phyloP scores from a whole-genome alignment of 805 yeast species.

The Spathaspora passalidarum region DNA sequence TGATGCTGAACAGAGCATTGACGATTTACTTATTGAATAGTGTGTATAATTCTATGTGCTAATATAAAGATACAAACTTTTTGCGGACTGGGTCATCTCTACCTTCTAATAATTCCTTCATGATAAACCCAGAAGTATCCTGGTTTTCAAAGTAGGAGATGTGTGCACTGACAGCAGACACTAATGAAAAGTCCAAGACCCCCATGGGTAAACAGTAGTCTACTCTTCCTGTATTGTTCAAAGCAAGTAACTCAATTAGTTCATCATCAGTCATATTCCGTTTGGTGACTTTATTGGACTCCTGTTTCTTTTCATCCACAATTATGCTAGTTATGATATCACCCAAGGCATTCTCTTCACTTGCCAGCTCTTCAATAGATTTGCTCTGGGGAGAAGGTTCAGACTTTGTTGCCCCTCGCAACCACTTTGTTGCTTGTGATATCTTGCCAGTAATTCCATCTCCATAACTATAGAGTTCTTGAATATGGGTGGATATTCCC shows the following conservation, averaged over 20 bases:
- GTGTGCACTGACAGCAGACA: conserved; percentile 85
- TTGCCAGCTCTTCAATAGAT: conserved; percentile 9
- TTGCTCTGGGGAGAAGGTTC: conserved; percentile 5
- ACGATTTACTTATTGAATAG: conserved; percentile 53
- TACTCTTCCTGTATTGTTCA: conserved; percentile 74
- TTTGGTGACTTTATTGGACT: conserved; percentile 15
- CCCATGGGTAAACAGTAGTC: conserved; percentile 82
- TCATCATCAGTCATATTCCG: conserved; percentile 25
- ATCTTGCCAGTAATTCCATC: conserved; percentile 36
- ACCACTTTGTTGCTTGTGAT: conserved; percentile 38
- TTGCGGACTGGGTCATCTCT: conserved; percentile 20
- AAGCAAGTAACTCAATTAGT: conserved; percentile 33
- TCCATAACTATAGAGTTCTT: conserved; percentile 37
- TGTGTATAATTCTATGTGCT: neutral
- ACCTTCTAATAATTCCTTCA: conserved; percentile 50
- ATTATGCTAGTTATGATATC: conserved; percentile 34
- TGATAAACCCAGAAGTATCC: conserved; percentile 76
- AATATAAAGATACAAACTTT: conserved; percentile 21
- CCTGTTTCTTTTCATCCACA: conserved; percentile 16
- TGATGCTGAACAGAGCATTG: conserved; percentile 81
- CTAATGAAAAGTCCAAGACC: conserved; percentile 70
- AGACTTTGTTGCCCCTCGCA: conserved; percentile 11
- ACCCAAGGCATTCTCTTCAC: conserved; percentile 37
- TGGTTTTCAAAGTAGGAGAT: conserved; percentile 83
- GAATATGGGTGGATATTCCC: conserved; percentile 50